A percentile compares a stretch with the other conserved stretches of the same genome.
phyloP scores from a whole-genome alignment of 495 filamentous ascomycete genomes.

The Trichoderma gamsii region DNA sequence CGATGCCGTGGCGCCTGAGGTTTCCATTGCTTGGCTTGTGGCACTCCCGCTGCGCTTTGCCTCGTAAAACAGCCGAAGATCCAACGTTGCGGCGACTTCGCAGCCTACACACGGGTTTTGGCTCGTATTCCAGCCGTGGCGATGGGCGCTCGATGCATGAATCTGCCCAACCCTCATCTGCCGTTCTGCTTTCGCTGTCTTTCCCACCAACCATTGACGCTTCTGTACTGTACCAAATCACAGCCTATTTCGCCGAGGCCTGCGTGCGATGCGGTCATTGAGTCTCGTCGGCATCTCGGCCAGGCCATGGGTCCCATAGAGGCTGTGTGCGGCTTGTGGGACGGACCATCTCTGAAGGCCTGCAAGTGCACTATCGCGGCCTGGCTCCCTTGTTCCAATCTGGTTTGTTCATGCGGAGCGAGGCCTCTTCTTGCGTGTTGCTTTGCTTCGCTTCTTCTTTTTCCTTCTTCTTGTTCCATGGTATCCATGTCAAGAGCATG shows the following conservation, averaged over 20 bases:
- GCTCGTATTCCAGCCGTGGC: too few relatives aligned
- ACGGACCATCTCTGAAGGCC: not conserved
- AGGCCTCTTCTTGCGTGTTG: not conserved
- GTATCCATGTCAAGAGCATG: not conserved
- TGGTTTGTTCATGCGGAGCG: not conserved
- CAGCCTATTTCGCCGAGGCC: not conserved
- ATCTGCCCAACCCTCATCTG: too few relatives aligned
- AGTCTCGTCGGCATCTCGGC: slow-evolving; percentile 1
- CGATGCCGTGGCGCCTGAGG: too few relatives aligned
- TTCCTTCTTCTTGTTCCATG: not conserved
- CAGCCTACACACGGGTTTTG: too few relatives aligned
- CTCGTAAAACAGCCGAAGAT: too few relatives aligned
- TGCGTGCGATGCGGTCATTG: slow-evolving; percentile 10
- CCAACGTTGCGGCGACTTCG: too few relatives aligned
- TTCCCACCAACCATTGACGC: not conserved
- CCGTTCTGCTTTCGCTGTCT: not conserved
- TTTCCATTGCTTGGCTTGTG: too few relatives aligned
- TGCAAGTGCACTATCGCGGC: too few relatives aligned
- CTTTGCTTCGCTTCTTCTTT: not conserved
- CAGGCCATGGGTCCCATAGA: not conserved
- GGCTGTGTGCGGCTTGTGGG: slow-evolving; percentile 8
- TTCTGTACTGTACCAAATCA: not conserved
- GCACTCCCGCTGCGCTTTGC: too few relatives aligned
- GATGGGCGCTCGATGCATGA: too few relatives aligned
- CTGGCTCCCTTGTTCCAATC: too few relatives aligned